A percentile compares a stretch with the other conserved stretches of the same genome.
phyloP scores from a whole-genome alignment of 768 basidiomycete genomes.

The Serendipita sp. region DNA sequence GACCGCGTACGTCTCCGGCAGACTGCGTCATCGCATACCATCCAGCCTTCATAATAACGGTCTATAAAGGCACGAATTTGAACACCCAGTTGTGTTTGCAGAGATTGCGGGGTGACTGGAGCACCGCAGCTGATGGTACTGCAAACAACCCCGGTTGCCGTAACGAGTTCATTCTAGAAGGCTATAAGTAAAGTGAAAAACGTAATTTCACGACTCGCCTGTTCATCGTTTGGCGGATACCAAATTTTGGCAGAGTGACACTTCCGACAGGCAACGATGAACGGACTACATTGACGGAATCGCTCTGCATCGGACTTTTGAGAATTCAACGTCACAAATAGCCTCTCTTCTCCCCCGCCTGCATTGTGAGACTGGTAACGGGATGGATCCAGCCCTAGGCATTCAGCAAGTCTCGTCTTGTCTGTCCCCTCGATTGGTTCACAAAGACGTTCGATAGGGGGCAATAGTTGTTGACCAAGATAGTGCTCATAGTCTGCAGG shows the following conservation, averaged over 20 bases:
- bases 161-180: conserved; percentile 36
- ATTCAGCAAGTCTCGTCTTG: conserved; percentile 80
- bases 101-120: conserved; percentile 36
- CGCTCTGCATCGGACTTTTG: conserved; percentile 78
- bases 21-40: conserved; percentile 68
- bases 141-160: conserved; percentile 51
- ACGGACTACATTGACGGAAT: conserved; percentile 58
- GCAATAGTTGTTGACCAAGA: conserved; percentile 77
- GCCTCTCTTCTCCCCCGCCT: conserved; percentile 37
- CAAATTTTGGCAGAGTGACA: conserved; percentile 35
- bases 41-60: conserved; percentile 82
- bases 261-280: conserved; percentile 58
- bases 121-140: conserved; percentile 37
- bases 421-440: conserved; percentile 96
- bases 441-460: conserved; percentile 88
- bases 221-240: conserved; percentile 5
- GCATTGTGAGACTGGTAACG: conserved; percentile 31
- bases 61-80: conserved; percentile 66
- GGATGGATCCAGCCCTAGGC: conserved; percentile 58
- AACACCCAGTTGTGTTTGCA: conserved; percentile 72
- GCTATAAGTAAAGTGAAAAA: conserved; percentile 17
- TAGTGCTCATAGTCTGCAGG: conserved; percentile 77
- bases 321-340: conserved; percentile 71
- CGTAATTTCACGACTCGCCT: neutral
- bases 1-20: conserved; percentile 77